A percentile compares a stretch with the other conserved stretches of the same genome.
Conservation (phyloP, 2,329 filamentous ascomycete genomes). For the Beauveria scarabaeidicola region DNA sequence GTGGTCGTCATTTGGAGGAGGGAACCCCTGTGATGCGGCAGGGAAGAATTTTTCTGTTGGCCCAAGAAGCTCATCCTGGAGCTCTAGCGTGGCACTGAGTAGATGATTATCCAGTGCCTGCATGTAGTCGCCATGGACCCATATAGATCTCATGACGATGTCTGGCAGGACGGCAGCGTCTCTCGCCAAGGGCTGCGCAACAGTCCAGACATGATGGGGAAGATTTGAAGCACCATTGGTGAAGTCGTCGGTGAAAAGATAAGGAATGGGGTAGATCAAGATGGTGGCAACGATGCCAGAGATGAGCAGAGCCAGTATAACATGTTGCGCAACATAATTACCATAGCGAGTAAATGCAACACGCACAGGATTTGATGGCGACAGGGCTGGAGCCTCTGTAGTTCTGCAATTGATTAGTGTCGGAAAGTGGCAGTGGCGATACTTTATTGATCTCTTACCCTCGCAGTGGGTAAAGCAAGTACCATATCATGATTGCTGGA, state of each 20-base stretch:
- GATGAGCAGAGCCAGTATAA: conserved; percentile 62
- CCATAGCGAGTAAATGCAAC: conserved; percentile 60
- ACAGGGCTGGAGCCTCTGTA: conserved; percentile 61
- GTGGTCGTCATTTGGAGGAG: conserved; percentile 20
- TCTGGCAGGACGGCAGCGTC: conserved; percentile 47
- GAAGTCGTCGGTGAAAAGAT: conserved; percentile 65
- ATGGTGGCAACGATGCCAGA: conserved; percentile 63
- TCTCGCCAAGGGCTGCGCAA: conserved; percentile 54
- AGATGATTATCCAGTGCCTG: conserved; percentile 59
- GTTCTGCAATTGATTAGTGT: conserved; percentile 42
- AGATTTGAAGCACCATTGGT: conserved; percentile 62
- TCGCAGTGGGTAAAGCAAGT: conserved; percentile 67
- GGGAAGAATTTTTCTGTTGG: conserved; percentile 48
- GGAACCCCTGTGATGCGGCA: conserved; percentile 24
- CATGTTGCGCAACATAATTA: conserved; percentile 61
- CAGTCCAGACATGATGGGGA: conserved; percentile 75
- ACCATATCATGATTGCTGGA: conserved; percentile 56
- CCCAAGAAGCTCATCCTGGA: conserved; percentile 63
- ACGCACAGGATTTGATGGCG: conserved; percentile 57
- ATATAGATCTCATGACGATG: conserved; percentile 74
- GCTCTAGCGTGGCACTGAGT: conserved; percentile 55
- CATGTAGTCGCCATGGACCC: conserved; percentile 78
- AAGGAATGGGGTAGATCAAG: conserved; percentile 66
- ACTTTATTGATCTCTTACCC: conserved; percentile 46
- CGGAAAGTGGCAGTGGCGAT: conserved; percentile 2